Evolutionary conservation across 169 alveolate species (phyloP), one percentile per base, ranked within the genome.

Genomic region (Plasmodium sp.): DNA sequence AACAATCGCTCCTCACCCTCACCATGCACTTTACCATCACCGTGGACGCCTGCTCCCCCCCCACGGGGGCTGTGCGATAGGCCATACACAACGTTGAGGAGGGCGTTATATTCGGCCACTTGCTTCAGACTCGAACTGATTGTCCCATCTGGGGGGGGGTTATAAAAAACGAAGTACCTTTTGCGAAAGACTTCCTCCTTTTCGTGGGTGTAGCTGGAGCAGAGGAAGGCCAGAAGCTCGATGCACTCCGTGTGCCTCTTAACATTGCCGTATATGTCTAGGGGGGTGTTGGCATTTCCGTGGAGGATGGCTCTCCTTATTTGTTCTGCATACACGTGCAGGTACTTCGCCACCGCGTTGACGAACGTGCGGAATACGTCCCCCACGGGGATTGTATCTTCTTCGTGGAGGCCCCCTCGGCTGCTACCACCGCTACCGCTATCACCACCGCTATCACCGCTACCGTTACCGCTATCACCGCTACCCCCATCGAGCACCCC

Each of bases 21-120:
- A 16, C 62, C 39, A 79, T 62, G 3, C 22, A 31, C 22, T 7
- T 81, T 43, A 41, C 7, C 2, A 48, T 48, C 16, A 10, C 85
- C 62, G 0, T 16, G 43, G 27, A 3, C 1, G 31, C n/a, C n/a
- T 36, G 48, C 5, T 14, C 56, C 27, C 43, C 27, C 58, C 56
- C 36, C 54, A 3, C 39, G 43, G 5, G 74, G 48, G 9, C 43
- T 18, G 62, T 48, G 93, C 34, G 86, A 51, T 12, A 85, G 12
- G 12, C 93, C 93, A 51, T 85, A 85, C 12, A 85, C 75, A 85
- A 48, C 31, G 43, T 85, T 85, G 7, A 84, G 80, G 80, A 85
- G 43, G 22, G 54, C 31, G 56, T 85, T 85, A 10, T 85, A 85
- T n/a, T 85, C 93, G 1, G 5, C 5, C 16, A 51, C n/a, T 16